Evolutionary conservation across 169 alveolate species (phyloP).

Genomic region (Eimeria tenella): DNA sequence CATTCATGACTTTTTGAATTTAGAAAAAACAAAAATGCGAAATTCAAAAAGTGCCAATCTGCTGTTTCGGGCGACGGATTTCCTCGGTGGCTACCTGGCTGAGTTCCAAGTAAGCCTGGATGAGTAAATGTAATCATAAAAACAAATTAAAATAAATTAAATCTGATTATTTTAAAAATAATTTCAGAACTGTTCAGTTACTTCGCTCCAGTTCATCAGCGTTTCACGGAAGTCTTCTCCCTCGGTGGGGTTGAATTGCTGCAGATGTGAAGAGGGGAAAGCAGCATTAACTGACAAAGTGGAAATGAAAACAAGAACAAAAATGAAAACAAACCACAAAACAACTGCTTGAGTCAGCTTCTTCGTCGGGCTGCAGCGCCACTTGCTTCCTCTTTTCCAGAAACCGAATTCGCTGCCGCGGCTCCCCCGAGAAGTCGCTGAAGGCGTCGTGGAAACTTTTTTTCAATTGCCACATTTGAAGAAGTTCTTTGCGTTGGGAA

Average conservation of each 20-base stretch:
- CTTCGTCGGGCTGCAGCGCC: background rate
- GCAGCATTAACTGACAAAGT: background rate
- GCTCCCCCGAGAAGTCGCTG: conserved; percentile 24
- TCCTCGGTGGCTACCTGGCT: background rate
- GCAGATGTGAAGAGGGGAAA: background rate
- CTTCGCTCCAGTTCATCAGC: conserved; percentile 65
- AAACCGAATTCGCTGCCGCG: background rate
- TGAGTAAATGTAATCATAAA: too few relatives aligned
- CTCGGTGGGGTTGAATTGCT: conserved; percentile 53
- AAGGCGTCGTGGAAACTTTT: conserved; percentile 21
- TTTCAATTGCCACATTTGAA: conserved; percentile 24
- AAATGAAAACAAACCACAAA: background rate
- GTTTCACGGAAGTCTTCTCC: conserved; percentile 18
- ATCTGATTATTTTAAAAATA: too few relatives aligned
- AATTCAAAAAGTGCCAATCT: too few relatives aligned
- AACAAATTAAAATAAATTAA: too few relatives aligned
- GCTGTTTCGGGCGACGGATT: background rate
- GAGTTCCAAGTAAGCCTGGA: background rate
- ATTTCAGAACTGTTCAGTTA: background rate
- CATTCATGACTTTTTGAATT: too few relatives aligned
- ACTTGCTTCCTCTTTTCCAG: background rate
- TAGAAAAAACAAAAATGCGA: too few relatives aligned
- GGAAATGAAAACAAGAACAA: background rate
- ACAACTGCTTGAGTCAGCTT: background rate
- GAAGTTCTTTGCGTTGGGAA: background rate